Evolutionary conservation across 257 asterid genomes (phyloP).

Genomic region (Solanum verrucosum): DNA sequence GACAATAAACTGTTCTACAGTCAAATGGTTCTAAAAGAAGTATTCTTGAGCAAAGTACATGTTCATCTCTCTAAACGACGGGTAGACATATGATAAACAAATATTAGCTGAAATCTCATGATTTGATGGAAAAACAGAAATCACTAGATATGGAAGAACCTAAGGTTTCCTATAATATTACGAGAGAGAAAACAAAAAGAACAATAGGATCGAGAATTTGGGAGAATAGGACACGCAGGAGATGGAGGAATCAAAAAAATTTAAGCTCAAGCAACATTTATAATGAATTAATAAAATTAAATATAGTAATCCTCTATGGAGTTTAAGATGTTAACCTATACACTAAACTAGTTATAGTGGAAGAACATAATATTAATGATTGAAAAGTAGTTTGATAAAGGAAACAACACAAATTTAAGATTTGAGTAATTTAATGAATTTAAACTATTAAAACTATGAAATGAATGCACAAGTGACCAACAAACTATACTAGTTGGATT

Average conservation of each 20-base stretch:
- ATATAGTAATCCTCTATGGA: background rate
- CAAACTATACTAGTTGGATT: background rate
- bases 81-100: background rate
- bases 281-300: background rate
- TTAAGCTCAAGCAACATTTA: background rate
- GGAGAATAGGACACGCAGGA: background rate
- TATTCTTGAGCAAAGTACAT: background rate
- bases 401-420: background rate
- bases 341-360: background rate
- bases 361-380: background rate
- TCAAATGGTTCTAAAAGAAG: background rate
- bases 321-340: background rate
- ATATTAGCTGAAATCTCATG: background rate
- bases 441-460: background rate
- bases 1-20: background rate
- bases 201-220: background rate
- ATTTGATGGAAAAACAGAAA: background rate
- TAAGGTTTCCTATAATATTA: background rate
- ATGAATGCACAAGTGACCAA: background rate
- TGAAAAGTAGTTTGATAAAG: background rate
- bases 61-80: background rate
- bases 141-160: background rate
- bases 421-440: background rate
- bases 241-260: background rate
- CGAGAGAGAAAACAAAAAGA: background rate